Conservation (phyloP, 164 flowering plant species). For the Magnolia sinica region DNA sequence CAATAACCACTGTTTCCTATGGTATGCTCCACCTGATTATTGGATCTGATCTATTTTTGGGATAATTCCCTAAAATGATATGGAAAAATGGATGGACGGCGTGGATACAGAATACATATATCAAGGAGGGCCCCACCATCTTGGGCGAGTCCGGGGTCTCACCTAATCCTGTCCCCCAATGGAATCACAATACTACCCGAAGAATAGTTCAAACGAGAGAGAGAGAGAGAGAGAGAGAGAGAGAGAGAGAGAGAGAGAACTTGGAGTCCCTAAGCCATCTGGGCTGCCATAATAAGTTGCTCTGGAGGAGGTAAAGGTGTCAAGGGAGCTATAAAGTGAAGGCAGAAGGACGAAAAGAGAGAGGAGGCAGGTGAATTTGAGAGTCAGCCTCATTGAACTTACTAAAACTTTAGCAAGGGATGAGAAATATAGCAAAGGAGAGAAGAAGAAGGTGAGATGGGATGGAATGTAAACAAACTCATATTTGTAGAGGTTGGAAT, state of each 20-base stretch:
- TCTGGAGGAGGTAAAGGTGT: conserved; percentile 34
- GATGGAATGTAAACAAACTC: neutral
- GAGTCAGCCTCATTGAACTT: neutral
- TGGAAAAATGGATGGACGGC: no score
- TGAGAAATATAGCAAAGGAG: neutral
- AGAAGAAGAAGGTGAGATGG: neutral
- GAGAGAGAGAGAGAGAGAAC: conserved; percentile 34
- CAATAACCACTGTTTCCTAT: no score
- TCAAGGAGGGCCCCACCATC: no score
- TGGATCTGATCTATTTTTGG: no score
- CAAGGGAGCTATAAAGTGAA: neutral
- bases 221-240: conserved; percentile 4
- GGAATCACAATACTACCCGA: no score
- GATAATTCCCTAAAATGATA: no score
- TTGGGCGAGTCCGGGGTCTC: no score
- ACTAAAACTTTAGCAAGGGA: neutral
- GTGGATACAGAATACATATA: no score
- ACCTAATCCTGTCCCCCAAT: no score
- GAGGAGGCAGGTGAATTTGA: neutral
- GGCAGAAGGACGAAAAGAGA: conserved; percentile 4
- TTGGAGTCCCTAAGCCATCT: conserved; percentile 71
- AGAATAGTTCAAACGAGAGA: no score
- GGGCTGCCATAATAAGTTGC: conserved; percentile 88
- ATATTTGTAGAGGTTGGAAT: neutral
- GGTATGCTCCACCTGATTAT: no score